phyloP scores from a whole-genome alignment of 2,329 filamentous ascomycete genomes.

The Zarea fungicola region DNA sequence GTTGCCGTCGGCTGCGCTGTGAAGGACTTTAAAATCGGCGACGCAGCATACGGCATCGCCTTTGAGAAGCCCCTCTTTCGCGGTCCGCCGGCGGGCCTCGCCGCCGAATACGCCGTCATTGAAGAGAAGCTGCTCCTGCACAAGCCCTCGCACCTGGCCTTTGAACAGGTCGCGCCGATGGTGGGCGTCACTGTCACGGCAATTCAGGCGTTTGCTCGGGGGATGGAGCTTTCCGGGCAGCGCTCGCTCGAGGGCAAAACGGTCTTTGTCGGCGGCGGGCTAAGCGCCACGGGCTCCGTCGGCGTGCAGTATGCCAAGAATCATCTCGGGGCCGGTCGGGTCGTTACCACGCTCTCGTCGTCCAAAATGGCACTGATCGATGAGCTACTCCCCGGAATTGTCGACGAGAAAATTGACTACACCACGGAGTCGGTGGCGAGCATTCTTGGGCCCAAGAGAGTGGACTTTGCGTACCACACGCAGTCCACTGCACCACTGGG shows the following conservation, averaged over 20 bases:
- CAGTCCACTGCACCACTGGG: conserved; percentile 32
- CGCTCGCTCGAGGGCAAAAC: conserved; percentile 43
- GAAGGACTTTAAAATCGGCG: conserved; percentile 25
- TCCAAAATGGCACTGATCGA: conserved; percentile 43
- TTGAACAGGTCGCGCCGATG: conserved; percentile 33
- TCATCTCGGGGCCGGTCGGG: conserved; percentile 38
- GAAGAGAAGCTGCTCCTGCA: conserved; percentile 29
- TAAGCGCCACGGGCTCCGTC: conserved; percentile 43
- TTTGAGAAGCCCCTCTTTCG: conserved; percentile 34
- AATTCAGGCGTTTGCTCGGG: conserved; percentile 37
- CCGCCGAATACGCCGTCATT: conserved; percentile 35
- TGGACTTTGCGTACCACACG: conserved; percentile 49
- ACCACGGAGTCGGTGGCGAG: conserved; percentile 33
- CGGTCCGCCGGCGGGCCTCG: conserved; percentile 26
- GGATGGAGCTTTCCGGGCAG: conserved; percentile 30
- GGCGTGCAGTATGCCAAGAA: conserved; percentile 47
- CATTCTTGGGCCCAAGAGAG: conserved; percentile 30
- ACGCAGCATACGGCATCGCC: conserved; percentile 34
- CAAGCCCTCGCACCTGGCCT: conserved; percentile 27
- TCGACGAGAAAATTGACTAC: conserved; percentile 50
- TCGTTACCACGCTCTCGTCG: conserved; percentile 50
- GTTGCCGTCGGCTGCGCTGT: conserved; percentile 24
- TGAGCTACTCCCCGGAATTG: conserved; percentile 35
- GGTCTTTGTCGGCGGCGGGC: conserved; percentile 45
- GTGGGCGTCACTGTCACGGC: conserved; percentile 36